Evolutionary conservation across 2,329 filamentous ascomycete genomes (phyloP).

Genomic region (Nannizziopsis barbatae): DNA sequence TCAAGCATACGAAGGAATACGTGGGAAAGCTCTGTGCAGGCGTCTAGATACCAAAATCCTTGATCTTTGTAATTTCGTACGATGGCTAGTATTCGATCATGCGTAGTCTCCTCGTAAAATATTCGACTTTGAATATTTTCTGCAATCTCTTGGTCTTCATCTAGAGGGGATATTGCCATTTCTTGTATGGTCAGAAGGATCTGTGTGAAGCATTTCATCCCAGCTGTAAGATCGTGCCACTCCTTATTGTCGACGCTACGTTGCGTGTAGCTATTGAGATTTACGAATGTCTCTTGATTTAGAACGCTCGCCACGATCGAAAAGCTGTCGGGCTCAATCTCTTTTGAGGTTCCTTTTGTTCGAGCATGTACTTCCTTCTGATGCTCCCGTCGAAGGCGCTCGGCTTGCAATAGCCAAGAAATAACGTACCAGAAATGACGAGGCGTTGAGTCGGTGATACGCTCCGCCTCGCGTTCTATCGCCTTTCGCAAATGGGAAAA

Average conservation of each 20-base stretch:
- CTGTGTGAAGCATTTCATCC: conserved; percentile 90
- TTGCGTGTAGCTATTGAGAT: conserved; percentile 73
- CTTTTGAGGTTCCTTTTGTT: conserved; percentile 38
- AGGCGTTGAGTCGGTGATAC: conserved; percentile 64
- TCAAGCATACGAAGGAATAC: conserved; percentile 89
- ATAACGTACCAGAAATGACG: conserved; percentile 87
- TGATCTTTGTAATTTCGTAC: conserved; percentile 84
- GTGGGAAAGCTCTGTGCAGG: conserved; percentile 79
- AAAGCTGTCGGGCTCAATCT: conserved; percentile 61
- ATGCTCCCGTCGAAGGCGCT: conserved; percentile 57
- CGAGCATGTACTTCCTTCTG: conserved; percentile 45
- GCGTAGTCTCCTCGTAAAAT: conserved; percentile 95
- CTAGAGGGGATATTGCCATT: conserved; percentile 70
- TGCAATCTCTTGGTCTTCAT: conserved; percentile 95
- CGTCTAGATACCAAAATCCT: conserved; percentile 84
- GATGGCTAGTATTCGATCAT: conserved; percentile 73
- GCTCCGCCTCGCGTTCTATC: conserved; percentile 77
- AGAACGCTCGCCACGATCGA: conserved; percentile 78
- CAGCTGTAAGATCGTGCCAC: conserved; percentile 75
- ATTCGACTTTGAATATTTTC: conserved; percentile 93
- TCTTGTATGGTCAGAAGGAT: conserved; percentile 86
- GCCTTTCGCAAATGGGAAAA: conserved; percentile 79
- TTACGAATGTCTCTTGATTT: conserved; percentile 89
- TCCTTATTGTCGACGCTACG: conserved; percentile 67
- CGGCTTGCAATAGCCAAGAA: conserved; percentile 84